Base-by-base conservation (phyloP, 768 basidiomycete genomes). In the Serendipita sp. region DNA sequence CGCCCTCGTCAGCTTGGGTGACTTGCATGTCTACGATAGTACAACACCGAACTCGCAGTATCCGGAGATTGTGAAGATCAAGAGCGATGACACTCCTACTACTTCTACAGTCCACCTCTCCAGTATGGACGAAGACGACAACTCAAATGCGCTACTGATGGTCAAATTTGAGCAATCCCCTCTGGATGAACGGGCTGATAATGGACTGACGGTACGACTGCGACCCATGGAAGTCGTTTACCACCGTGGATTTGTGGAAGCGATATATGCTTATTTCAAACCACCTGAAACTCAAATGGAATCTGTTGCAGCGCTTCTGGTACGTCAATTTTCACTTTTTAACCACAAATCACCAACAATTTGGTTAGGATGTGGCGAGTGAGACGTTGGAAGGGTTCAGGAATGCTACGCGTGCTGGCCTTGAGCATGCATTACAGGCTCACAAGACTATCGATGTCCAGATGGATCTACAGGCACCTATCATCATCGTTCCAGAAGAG, bases 401-500 rank as follows among this genome's bases (percentile, higher is more conserved):
- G 65, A 92, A 92, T 71, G 93, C 97, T 71, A 98, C 96, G 4
- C 78, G 96, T 63, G 90, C 91, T 0, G 92, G 96, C 15, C 77
- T 99, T 63, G 95, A 98, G 76, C 88, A 88, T 75, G 95, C 95
- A 0, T 75, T 99, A 56, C 86, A 93, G 73, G 85, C 83, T 15
- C 94, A 96, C 78, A 95, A 92, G 78, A 98, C 96, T 1, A 78
- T 98, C 48, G 94, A 98, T 72, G 78, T 99, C n/a, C 89, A 91
- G 68, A 83, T 99, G 76, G 94, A 99, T 70, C 81, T 99, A 79
- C 90, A 95, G 70, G 92, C 96, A 0, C 96, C 96, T 3, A 84
- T 99, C 69, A 96, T 99, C 71, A 91, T 99, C 70, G 82, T 98
- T 63, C 96, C 96, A 1, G 95, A 98, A 76, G 85, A 91, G 91